Conservation (phyloP, 495 filamentous ascomycete genomes). For the Penicillium soppii region DNA sequence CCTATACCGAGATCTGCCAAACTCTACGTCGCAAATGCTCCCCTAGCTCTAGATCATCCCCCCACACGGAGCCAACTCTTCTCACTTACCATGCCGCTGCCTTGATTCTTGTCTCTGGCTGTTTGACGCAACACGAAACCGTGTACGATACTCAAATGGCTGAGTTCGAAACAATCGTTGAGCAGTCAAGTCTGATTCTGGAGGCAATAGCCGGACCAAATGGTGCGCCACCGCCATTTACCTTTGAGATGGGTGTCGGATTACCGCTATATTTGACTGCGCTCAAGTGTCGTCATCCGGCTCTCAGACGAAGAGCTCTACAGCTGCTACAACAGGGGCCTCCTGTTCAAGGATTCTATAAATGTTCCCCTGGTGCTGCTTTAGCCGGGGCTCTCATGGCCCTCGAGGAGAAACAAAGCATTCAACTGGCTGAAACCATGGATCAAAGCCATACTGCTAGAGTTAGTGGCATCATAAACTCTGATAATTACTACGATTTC, state of each 20-base stretch:
- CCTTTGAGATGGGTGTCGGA: slow-evolving; percentile 36
- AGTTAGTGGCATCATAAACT: background rate
- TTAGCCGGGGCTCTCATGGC: slow-evolving; percentile 24
- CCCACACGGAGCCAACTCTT: slow-evolving; percentile 11
- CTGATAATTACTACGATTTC: background rate
- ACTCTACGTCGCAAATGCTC: background rate
- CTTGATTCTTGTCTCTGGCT: slow-evolving; percentile 12
- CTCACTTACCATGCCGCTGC: slow-evolving; percentile 9
- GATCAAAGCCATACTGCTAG: background rate
- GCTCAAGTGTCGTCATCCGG: slow-evolving; percentile 34
- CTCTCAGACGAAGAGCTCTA: slow-evolving; percentile 27
- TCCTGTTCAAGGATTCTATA: slow-evolving; percentile 32
- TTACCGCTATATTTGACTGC: slow-evolving; percentile 34
- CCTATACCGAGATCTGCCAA: slow-evolving; percentile 6
- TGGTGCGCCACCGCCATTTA: slow-evolving; percentile 32
- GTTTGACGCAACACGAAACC: slow-evolving; percentile 14
- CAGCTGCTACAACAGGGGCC: slow-evolving; percentile 24
- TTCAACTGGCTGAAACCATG: slow-evolving; percentile 1
- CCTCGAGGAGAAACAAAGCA: slow-evolving; percentile 27
- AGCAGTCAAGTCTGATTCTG: slow-evolving; percentile 22
- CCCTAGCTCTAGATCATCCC: background rate
- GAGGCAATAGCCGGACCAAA: slow-evolving; percentile 12
- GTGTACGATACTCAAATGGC: slow-evolving; percentile 22
- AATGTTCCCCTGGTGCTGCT: slow-evolving; percentile 11
- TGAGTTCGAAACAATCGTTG: slow-evolving; percentile 32